A percentile compares a stretch with the other conserved stretches of the same genome.
Evolutionary conservation across 73 alveolate genomes (phyloP).

Genomic region (Paramecium biaurelia): DNA sequence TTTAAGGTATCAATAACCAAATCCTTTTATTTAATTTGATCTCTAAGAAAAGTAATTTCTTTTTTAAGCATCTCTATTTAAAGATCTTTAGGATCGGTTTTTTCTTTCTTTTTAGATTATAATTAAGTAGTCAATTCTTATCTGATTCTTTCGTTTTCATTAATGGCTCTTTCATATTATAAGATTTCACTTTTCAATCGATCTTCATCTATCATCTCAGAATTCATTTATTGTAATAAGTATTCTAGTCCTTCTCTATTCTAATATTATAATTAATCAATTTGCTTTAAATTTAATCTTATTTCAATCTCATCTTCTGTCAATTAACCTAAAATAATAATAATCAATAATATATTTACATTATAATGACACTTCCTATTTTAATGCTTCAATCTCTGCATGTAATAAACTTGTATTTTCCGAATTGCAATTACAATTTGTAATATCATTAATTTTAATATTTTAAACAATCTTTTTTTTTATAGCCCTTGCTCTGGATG

Average conservation of each 20-base stretch:
- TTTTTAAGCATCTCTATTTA: not conserved
- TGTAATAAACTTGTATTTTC: not conserved
- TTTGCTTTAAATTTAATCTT: not conserved
- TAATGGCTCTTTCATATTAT: not conserved
- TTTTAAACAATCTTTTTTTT: slow-evolving; percentile 89
- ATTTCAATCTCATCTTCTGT: slow-evolving; percentile 12
- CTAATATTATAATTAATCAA: not conserved
- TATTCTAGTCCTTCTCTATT: not conserved
- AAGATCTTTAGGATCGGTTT: not conserved
- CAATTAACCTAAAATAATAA: not conserved
- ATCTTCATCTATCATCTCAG: not conserved
- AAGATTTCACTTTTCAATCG: not conserved
- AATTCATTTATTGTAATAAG: not conserved
- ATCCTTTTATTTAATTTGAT: not conserved
- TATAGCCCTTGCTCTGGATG: slow-evolving; percentile 92
- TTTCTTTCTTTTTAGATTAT: not conserved
- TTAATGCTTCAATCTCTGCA: not conserved
- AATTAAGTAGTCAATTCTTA: not conserved
- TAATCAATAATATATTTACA: not conserved
- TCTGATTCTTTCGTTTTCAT: not conserved
- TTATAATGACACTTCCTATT: not conserved
- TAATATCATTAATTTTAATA: slow-evolving; percentile 72
- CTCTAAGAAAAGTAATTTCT: not conserved
- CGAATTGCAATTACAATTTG: not conserved
- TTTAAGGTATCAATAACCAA: not conserved